phyloP scores from a whole-genome alignment of 2,329 filamentous ascomycete genomes.

The Fusarium sacchari region DNA sequence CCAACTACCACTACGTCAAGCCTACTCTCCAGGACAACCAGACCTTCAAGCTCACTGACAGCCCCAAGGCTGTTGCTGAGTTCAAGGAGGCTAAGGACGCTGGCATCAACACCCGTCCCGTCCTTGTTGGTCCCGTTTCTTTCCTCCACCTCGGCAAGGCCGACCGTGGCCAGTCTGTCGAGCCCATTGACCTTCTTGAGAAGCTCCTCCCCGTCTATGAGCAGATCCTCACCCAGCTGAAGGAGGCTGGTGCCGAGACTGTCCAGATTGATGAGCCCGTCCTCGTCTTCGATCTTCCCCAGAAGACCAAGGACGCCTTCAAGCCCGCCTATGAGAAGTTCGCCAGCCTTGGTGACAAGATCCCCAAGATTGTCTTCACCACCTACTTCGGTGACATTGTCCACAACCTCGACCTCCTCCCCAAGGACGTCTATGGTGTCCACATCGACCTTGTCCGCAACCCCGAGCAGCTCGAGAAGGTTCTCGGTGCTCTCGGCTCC shows the following conservation, averaged over 20 bases:
- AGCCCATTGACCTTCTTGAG: constrained; percentile 92
- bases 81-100: constrained; percentile 99
- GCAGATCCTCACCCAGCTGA: constrained; percentile 91
- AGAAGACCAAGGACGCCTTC: constrained; percentile 95
- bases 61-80: constrained; percentile 93
- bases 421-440: constrained; percentile 82
- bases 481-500: constrained; percentile 82
- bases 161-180: constrained; percentile 91
- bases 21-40: constrained; percentile 97
- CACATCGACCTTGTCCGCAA: constrained; percentile 98
- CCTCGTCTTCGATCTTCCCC: constrained; percentile 91
- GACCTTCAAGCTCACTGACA: constrained; percentile 86
- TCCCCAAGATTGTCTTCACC: constrained; percentile 88
- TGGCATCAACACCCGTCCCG: constrained; percentile 90
- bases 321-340: constrained; percentile 97
- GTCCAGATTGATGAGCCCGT: constrained; percentile 99
- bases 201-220: constrained; percentile 96
- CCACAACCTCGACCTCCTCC: constrained; percentile 94
- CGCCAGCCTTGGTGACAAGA: constrained; percentile 76
- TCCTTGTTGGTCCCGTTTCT: constrained; percentile 94
- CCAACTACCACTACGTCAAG: constrained; percentile 99
- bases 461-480: constrained; percentile 94
- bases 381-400: constrained; percentile 99
- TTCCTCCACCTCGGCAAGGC: constrained; percentile 99
- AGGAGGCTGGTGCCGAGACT: constrained; percentile 93